Evolutionary conservation across 1,284 basidiomycete species (phyloP).

Genomic region (Blastosporella zonata): DNA sequence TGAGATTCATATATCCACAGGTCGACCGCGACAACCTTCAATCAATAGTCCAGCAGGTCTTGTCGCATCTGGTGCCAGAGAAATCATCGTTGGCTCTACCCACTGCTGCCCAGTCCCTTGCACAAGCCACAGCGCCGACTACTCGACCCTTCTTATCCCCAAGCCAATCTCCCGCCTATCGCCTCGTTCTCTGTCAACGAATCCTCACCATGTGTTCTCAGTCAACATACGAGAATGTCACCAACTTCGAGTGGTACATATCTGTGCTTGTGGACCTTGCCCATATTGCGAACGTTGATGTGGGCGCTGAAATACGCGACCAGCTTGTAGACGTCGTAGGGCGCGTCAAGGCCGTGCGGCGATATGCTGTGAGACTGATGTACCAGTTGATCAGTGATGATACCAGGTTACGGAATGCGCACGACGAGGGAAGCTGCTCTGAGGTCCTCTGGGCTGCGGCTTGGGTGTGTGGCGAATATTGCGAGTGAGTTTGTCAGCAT

Average conservation of each 20-base stretch:
- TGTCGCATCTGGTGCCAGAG: slow-evolving; percentile 79
- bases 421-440: slow-evolving; percentile 64
- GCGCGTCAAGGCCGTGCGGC: slow-evolving; percentile 74
- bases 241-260: slow-evolving; percentile 96
- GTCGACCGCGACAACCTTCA: slow-evolving; percentile 82
- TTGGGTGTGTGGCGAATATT: slow-evolving; percentile 95
- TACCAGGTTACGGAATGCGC: slow-evolving; percentile 58
- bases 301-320: slow-evolving; percentile 74
- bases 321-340: slow-evolving; percentile 87
- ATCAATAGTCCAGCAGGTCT: slow-evolving; percentile 83
- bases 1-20: slow-evolving; percentile 39
- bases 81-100: slow-evolving; percentile 44
- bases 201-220: slow-evolving; percentile 83
- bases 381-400: slow-evolving; percentile 79
- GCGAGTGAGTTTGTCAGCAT: slow-evolving; percentile 44
- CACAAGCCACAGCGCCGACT: slow-evolving; percentile 44
- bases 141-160: slow-evolving; percentile 45
- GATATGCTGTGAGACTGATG: slow-evolving; percentile 82
- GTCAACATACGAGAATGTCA: slow-evolving; percentile 83
- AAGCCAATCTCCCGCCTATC: slow-evolving; percentile 75
- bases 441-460: slow-evolving; percentile 91
- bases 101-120: slow-evolving; percentile 61
- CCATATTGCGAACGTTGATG: slow-evolving; percentile 76
- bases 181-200: slow-evolving; percentile 75
- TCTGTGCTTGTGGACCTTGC: slow-evolving; percentile 90